Base-by-base conservation (phyloP, 2,329 filamentous ascomycete genomes). In the Apiospora sp. region DNA sequence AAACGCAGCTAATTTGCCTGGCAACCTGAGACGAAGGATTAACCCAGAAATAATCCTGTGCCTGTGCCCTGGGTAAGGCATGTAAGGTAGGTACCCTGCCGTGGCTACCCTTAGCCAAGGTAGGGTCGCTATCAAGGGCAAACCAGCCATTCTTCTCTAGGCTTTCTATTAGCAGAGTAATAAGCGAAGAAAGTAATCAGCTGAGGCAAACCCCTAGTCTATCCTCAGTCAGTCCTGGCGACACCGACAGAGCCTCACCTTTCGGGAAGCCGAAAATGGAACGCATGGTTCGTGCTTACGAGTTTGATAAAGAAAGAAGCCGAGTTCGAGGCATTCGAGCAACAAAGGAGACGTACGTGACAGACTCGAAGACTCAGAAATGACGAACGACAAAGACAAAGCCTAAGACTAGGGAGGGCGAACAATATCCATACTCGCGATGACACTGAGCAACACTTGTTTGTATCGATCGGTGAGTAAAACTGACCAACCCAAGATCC, bases 201-300 rank as follows among this genome's bases (percentile, higher is more conserved):
- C 58, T n/a, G 19, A 7, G 58, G 19, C 58, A 64, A 64, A 64
- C 58, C 37, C 19, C 3, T 64, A 41, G 30, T 16, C 58, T 64
- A 13, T 34, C 30, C 58, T 64, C 58, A 34, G 30, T n/a, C 58
- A 64, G 58, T 41, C 58, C 27, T 37, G 58, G 19, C 30, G 58
- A 41, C 30, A 19, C 30, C 30, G 58, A n/a, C 16, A 64, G 58
- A 64, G 58, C 34, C 58, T 41, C 58, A 41, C 58, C 58, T 64
- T 41, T 64, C 58, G 58, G 34, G 34, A 41, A 64, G 58, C 58
- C 58, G 58, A 64, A 64, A 64, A 41, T 64, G 34, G 58, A 41
- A 41, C 34, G 37, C 34, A 64, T 41, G 19, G 34, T 13, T 24
- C 19, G 16, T 61, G 54, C 19, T 22, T 61, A 61, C 54, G 54